phyloP scores from a whole-genome alignment of 768 basidiomycete genomes.

The Suillus americanus region DNA sequence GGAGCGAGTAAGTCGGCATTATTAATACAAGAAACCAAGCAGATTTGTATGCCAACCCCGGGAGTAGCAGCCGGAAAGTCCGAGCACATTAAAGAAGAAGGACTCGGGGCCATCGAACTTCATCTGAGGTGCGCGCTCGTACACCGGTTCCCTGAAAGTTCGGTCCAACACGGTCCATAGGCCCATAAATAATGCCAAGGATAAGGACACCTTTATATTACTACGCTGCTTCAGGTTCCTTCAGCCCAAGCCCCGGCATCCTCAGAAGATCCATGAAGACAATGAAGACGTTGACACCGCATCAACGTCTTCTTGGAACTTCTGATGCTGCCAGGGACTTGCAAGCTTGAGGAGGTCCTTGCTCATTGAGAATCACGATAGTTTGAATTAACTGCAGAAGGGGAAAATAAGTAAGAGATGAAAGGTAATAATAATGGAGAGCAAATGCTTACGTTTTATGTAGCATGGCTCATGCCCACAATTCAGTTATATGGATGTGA shows the following conservation, averaged over 20 bases:
- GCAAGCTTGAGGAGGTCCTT: neutral
- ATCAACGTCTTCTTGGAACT: conserved; percentile 17
- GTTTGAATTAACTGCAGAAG: neutral
- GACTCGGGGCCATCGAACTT: no score
- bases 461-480: conserved; percentile 7
- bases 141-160: conserved; percentile 6
- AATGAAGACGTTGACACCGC: conserved; percentile 8
- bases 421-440: neutral
- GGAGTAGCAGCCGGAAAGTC: no score
- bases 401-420: neutral
- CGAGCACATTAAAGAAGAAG: no score
- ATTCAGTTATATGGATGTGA: conserved; percentile 17
- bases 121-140: no score
- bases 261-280: conserved; percentile 11
- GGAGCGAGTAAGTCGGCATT: no score
- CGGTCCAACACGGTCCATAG: neutral
- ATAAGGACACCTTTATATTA: conserved; percentile 22
- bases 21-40: no score
- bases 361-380: neutral
- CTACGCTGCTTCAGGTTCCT: conserved; percentile 10
- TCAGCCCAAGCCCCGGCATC: neutral
- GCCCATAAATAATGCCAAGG: neutral
- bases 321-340: conserved; percentile 1
- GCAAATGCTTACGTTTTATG: conserved; percentile 11
- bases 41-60: no score